phyloP scores from a whole-genome alignment of 306 rosid species.

The Acacia acuminata region DNA sequence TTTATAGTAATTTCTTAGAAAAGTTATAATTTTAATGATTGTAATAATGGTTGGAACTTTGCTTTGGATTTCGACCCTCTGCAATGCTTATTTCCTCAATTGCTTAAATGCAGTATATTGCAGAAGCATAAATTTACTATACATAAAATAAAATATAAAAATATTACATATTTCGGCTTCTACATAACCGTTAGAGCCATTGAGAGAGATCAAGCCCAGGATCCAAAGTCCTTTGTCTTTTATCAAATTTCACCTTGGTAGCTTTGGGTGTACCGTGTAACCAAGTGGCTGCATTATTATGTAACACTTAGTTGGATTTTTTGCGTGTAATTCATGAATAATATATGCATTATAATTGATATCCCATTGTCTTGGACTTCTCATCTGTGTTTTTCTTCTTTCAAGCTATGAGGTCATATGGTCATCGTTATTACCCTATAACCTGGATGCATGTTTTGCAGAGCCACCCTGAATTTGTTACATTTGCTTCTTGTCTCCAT shows the following conservation, averaged over 20 bases:
- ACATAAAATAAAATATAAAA: neutral
- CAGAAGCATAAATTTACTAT: neutral
- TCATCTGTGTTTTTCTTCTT: neutral
- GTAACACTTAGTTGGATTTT: constrained; percentile 10
- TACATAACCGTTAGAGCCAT: neutral
- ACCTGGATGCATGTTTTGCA: constrained; percentile 28
- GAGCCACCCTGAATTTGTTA: constrained; percentile 24
- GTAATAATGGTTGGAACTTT: neutral
- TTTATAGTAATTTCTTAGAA: neutral
- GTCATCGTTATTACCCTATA: constrained; percentile 2
- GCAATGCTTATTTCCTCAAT: neutral
- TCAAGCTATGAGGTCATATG: neutral
- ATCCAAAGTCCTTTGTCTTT: neutral
- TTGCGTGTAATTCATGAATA: neutral
- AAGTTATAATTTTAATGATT: neutral
- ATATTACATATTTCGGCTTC: neutral
- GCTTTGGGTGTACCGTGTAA: neutral
- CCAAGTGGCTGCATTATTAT: neutral
- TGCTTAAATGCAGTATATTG: neutral
- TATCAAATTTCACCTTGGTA: constrained; percentile 10
- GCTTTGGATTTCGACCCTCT: neutral
- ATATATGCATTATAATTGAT: neutral
- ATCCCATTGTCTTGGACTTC: neutral
- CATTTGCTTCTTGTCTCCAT: constrained; percentile 28
- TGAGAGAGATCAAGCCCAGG: neutral